These are phyloP conservation scores for Flaveria bidentis DNA, from an alignment of 129 eudicot species.

Conservation along the genomic window DNA sequence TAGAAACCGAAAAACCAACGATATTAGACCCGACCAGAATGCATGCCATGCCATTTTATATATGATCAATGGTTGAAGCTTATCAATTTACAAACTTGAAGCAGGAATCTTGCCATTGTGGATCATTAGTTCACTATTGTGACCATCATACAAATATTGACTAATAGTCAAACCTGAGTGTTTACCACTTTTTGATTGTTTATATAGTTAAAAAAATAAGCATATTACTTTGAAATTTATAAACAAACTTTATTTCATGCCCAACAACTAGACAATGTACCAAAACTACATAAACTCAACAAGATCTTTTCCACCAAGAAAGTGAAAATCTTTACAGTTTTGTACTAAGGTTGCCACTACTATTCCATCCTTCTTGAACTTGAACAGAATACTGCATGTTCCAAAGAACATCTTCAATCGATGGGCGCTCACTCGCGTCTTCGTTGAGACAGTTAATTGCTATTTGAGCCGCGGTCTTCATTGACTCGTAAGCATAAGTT, in stretches of 20 bases:
- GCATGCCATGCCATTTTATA: no score
- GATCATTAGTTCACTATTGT: no score
- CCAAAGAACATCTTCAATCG: slow-evolving; percentile 96
- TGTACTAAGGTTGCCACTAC: slow-evolving; percentile 80
- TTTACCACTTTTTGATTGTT: background rate
- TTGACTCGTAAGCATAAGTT: slow-evolving; percentile 78
- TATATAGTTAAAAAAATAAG: background rate
- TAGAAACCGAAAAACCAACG: no score
- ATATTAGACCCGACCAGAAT: no score
- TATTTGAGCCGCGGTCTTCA: slow-evolving; percentile 73
- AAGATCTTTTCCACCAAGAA: slow-evolving; percentile 20
- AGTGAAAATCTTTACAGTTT: slow-evolving; percentile 34
- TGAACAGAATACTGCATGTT: slow-evolving; percentile 93
- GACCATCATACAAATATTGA: no score
- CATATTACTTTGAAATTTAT: background rate
- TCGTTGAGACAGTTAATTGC: slow-evolving; percentile 63
- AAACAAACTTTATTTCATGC: slow-evolving; percentile 26
- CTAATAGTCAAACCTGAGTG: no score
- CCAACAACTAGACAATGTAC: slow-evolving; percentile 35
- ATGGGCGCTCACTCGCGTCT: slow-evolving; percentile 68
- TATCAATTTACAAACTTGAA: no score
- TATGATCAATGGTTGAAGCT: no score
- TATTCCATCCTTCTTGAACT: slow-evolving; percentile 96
- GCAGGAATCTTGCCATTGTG: no score
- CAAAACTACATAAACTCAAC: slow-evolving; percentile 27